Conservation (phyloP, 2,329 filamentous ascomycete species). For the Tolypocladium tropicale region DNA sequence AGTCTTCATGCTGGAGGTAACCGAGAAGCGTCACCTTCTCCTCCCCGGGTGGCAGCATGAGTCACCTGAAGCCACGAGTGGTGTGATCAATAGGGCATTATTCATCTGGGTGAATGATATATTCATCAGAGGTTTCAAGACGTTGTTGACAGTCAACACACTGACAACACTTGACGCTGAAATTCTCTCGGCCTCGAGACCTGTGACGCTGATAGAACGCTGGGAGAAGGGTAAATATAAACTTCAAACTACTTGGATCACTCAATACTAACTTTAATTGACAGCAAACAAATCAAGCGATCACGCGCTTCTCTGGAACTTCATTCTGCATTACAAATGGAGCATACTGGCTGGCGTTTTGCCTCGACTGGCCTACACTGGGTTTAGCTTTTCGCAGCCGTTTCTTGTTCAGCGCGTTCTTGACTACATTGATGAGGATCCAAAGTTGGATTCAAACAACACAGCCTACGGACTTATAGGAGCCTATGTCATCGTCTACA, state of each 20-base stretch:
- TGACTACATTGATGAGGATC: constrained; percentile 15
- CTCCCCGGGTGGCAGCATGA: constrained; percentile 8
- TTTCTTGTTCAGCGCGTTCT: constrained; percentile 28
- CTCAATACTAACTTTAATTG: neutral
- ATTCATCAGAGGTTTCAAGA: constrained; percentile 15
- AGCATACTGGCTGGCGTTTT: constrained; percentile 18
- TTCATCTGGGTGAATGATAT: constrained; percentile 22
- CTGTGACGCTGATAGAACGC: constrained; percentile 2
- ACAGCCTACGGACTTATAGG: constrained; percentile 26
- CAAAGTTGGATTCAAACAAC: constrained; percentile 14
- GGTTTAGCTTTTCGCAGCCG: constrained; percentile 31
- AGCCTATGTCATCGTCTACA: constrained; percentile 25
- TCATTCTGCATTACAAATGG: constrained; percentile 15
- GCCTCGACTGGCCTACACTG: constrained; percentile 24
- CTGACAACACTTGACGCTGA: constrained; percentile 8
- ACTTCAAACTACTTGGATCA: neutral
- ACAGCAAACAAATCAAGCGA: constrained; percentile 10
- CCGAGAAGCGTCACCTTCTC: constrained; percentile 15
- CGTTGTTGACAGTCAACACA: constrained; percentile 9
- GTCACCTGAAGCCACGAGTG: constrained; percentile 19
- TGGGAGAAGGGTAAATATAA: constrained; percentile 6
- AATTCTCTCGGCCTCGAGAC: constrained; percentile 7
- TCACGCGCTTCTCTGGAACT: constrained; percentile 11
- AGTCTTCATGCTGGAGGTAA: constrained; percentile 18
- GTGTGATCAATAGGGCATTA: constrained; percentile 17